Evolutionary conservation across 768 basidiomycete genomes (phyloP).

Genomic region (Mycena vulgaris): DNA sequence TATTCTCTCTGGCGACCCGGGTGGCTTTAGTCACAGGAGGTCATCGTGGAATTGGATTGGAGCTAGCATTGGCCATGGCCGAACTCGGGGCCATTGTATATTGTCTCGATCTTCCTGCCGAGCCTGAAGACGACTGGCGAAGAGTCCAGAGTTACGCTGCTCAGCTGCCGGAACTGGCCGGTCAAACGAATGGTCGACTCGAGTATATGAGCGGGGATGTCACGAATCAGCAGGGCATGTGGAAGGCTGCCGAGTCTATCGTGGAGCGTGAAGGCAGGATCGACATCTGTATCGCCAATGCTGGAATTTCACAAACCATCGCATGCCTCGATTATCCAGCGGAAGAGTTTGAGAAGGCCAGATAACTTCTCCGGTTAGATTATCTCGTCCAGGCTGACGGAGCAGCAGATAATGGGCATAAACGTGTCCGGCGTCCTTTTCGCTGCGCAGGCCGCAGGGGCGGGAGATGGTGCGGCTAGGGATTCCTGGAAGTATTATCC

Average conservation of each 20-base stretch:
- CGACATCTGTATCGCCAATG: conserved; percentile 84
- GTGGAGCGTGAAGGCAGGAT: conserved; percentile 78
- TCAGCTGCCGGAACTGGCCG: conserved; percentile 46
- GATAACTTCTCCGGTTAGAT: conserved; percentile 22
- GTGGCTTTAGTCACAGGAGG: conserved; percentile 77
- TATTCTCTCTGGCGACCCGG: conserved; percentile 68
- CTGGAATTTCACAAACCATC: conserved; percentile 77
- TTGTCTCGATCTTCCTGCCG: conserved; percentile 72
- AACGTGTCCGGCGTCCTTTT: conserved; percentile 68
- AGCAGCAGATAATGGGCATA: conserved; percentile 63
- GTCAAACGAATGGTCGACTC: conserved; percentile 41
- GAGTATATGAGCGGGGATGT: conserved; percentile 80
- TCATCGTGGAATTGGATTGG: conserved; percentile 81
- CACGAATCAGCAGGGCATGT: conserved; percentile 70
- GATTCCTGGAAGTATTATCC: conserved; percentile 66
- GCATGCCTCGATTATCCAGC: conserved; percentile 79
- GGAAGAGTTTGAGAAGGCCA: conserved; percentile 73
- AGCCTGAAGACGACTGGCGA: conserved; percentile 65
- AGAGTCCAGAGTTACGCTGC: conserved; percentile 65
- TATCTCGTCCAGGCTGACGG: conserved; percentile 3
- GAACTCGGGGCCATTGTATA: conserved; percentile 73
- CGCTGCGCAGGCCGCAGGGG: conserved; percentile 72
- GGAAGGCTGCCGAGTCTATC: conserved; percentile 70
- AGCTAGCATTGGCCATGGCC: conserved; percentile 81
- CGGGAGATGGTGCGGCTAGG: conserved; percentile 67